Conservation (phyloP, 768 basidiomycete species). For the Kwoniella sp. region DNA sequence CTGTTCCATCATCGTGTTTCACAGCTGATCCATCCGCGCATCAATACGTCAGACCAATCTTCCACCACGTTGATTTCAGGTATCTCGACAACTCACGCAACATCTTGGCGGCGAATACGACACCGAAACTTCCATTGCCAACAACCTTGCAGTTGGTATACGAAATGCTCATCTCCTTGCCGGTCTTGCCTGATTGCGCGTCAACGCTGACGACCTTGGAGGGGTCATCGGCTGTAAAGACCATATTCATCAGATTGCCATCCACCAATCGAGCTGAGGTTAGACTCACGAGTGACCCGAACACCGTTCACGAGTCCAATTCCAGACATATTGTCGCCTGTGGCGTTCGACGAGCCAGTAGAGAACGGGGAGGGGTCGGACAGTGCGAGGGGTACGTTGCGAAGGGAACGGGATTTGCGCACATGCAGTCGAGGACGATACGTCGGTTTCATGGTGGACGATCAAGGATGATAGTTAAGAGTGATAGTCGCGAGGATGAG, state of each 20-base stretch:
- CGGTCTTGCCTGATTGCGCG: slow-evolving; percentile 91
- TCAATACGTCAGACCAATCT: slow-evolving; percentile 1
- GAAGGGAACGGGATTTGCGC: background rate
- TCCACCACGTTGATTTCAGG: background rate
- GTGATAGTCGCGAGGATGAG: no score
- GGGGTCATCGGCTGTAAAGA: slow-evolving; percentile 75
- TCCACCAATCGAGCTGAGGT: background rate
- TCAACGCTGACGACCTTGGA: slow-evolving; percentile 91
- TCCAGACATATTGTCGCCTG: slow-evolving; percentile 39
- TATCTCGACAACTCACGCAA: slow-evolving; percentile 55
- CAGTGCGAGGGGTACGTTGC: background rate
- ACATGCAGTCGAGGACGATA: background rate
- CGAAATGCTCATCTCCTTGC: slow-evolving; percentile 79
- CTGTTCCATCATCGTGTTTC: slow-evolving; percentile 42
- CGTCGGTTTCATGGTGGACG: background rate
- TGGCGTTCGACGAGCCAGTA: background rate
- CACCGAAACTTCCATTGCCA: slow-evolving; percentile 98
- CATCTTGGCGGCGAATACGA: slow-evolving; percentile 94
- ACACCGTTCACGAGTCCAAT: slow-evolving; percentile 53
- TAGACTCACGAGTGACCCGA: slow-evolving; percentile 53
- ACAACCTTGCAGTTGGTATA: slow-evolving; percentile 99
- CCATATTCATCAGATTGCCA: background rate
- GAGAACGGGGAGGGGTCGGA: background rate
- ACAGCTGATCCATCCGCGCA: slow-evolving; percentile 30
- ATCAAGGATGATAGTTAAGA: no score